A percentile compares a stretch with the other conserved stretches of the same genome.
phyloP scores from a whole-genome alignment of 495 filamentous ascomycete genomes.

The Aspergillus baeticus region DNA sequence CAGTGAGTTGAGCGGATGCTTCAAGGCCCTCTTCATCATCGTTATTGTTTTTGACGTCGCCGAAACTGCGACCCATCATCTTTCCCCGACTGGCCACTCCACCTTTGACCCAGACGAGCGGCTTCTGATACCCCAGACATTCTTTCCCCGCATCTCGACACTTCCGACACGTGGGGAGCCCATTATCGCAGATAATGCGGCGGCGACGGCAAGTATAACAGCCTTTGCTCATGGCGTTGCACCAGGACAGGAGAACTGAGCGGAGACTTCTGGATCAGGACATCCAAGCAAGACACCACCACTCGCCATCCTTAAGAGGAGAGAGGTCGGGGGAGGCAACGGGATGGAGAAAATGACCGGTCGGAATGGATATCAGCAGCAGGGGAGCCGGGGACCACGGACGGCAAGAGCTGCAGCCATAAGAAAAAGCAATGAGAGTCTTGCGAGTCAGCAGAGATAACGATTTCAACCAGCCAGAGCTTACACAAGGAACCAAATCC shows the following conservation, averaged over 20 bases:
- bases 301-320: conserved; percentile 20
- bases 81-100: conserved; percentile 50
- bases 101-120: conserved; percentile 51
- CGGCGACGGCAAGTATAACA: conserved; percentile 52
- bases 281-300: conserved; percentile 18
- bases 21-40: not conserved
- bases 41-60: conserved; percentile 29
- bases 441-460: not conserved
- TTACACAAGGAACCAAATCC: not conserved
- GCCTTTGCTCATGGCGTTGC: conserved; percentile 42
- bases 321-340: not conserved
- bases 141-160: conserved; percentile 62
- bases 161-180: conserved; percentile 60
- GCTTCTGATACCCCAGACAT: conserved; percentile 62
- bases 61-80: conserved; percentile 52
- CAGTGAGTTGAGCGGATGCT: not conserved
- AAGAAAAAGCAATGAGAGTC: conserved; percentile 11
- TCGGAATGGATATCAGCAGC: conserved; percentile 3
- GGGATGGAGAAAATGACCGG: not conserved
- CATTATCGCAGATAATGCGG: conserved; percentile 59
- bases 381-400: not conserved
- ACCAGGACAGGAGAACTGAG: conserved; percentile 2
- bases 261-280: conserved; percentile 14
- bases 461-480: not conserved
- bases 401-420: not conserved